These are phyloP conservation scores for Gnomoniopsis sp. DNA, from an alignment of 2,329 filamentous ascomycete species.

Conservation along the genomic window DNA sequence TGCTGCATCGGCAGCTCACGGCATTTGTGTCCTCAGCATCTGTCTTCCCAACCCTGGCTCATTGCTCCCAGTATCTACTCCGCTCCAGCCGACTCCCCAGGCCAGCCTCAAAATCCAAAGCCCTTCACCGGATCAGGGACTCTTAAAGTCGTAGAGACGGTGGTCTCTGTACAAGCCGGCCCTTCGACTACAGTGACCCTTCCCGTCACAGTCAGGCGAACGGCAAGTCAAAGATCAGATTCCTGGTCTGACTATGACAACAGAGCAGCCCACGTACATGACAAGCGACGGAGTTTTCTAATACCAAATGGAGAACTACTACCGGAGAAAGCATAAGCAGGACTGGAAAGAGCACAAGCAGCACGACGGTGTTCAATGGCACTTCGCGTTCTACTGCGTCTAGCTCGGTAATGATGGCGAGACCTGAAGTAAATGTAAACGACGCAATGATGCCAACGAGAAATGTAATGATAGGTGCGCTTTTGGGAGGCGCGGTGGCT, in stretches of 20 bases:
- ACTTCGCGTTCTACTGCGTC: background rate
- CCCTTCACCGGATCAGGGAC: background rate
- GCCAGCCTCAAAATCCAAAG: background rate
- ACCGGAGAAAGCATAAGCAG: background rate
- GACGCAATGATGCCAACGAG: background rate
- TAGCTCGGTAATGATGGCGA: too few species aligned
- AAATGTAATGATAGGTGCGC: constrained; percentile 6
- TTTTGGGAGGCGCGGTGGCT: constrained; percentile 5
- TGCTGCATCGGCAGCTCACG: background rate
- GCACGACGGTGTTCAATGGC: background rate
- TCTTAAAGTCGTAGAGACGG: background rate
- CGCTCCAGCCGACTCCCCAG: background rate
- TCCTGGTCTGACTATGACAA: background rate
- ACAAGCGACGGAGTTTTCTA: background rate
- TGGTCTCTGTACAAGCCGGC: constrained; percentile 2
- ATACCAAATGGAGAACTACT: background rate
- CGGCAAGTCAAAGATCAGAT: background rate
- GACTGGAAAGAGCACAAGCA: background rate
- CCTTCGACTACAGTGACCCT: background rate
- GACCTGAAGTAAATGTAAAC: background rate
- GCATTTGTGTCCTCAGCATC: background rate
- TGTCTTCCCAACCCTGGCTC: background rate
- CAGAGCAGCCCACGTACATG: background rate
- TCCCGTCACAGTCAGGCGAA: background rate
- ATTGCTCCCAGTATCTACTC: background rate